These are phyloP conservation scores for Rhizopogon sp. DNA, from an alignment of 768 basidiomycete species.

Conservation along the genomic window DNA sequence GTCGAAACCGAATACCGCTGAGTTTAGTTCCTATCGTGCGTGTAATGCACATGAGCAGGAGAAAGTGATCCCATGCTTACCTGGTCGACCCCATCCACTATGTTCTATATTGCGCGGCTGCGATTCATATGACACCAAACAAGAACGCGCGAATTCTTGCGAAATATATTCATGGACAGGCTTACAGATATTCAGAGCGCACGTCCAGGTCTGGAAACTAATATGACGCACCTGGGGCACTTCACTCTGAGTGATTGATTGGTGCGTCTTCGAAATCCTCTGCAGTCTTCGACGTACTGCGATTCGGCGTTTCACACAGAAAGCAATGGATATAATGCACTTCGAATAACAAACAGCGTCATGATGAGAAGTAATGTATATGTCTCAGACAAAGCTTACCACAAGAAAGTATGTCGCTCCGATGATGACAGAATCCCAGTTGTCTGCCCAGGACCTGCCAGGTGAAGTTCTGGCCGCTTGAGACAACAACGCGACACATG, in stretches of 20 bases:
- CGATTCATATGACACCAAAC: constrained; percentile 66
- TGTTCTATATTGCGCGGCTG: constrained; percentile 62
- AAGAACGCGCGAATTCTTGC: constrained; percentile 73
- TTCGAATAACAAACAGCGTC: constrained; percentile 14
- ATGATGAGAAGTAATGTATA: neutral
- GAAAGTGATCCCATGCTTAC: constrained; percentile 27
- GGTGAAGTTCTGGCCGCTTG: constrained; percentile 69
- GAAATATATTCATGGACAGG: constrained; percentile 61
- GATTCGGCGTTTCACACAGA: constrained; percentile 66
- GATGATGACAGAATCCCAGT: constrained; percentile 65
- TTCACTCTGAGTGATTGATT: constrained; percentile 46
- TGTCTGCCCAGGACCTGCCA: constrained; percentile 47
- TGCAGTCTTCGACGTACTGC: constrained; percentile 61
- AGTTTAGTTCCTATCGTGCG: constrained; percentile 51
- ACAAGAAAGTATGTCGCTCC: constrained; percentile 67
- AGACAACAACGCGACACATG: constrained; percentile 58
- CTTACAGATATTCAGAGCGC: constrained; percentile 28
- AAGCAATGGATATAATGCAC: constrained; percentile 53
- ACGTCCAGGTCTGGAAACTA: neutral
- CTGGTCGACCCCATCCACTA: constrained; percentile 73
- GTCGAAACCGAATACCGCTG: constrained; percentile 59
- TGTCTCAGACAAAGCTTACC: constrained; percentile 34
- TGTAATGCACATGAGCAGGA: neutral
- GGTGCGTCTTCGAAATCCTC: constrained; percentile 59
- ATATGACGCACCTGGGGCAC: constrained; percentile 48